Evolutionary conservation across 2,329 filamentous ascomycete genomes (phyloP).

Genomic region (Sporothrix phasma): DNA sequence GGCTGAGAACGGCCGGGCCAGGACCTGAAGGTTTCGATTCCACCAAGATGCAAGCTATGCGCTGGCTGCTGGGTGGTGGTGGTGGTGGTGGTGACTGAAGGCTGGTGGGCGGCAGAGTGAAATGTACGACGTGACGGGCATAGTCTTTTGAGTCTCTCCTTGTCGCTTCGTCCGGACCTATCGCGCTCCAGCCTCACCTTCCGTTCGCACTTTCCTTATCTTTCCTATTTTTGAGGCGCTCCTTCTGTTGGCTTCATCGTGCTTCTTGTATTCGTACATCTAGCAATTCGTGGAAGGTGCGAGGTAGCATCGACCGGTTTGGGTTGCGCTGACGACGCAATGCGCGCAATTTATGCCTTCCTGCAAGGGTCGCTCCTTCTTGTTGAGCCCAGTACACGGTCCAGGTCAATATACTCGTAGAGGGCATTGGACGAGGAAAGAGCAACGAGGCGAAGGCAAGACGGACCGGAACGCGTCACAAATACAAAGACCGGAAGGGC

Average conservation of each 20-base stretch:
- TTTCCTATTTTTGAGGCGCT: background rate
- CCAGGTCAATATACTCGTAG: background rate
- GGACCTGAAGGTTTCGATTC: slow-evolving; percentile 1
- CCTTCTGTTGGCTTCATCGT: background rate
- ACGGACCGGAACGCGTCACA: background rate
- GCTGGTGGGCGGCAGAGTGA: too few relatives aligned
- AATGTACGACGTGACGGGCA: too few relatives aligned
- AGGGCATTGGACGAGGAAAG: background rate
- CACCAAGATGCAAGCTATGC: background rate
- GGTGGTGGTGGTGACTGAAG: too few relatives aligned
- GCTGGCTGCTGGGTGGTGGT: background rate
- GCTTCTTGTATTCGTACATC: background rate
- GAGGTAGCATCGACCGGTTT: background rate
- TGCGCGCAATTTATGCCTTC: background rate
- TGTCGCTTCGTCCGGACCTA: too few relatives aligned
- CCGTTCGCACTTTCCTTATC: background rate
- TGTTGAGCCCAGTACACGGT: background rate
- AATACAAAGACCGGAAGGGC: background rate
- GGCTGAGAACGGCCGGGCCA: background rate
- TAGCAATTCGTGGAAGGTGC: background rate
- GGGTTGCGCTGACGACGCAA: background rate
- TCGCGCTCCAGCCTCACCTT: too few relatives aligned
- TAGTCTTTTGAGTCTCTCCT: too few relatives aligned
- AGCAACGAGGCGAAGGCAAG: background rate
- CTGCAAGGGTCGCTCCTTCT: slow-evolving; percentile 7